Evolutionary conservation across 805 yeast species (phyloP).

Genomic region (Kluyveromyces nonfermentans): DNA sequence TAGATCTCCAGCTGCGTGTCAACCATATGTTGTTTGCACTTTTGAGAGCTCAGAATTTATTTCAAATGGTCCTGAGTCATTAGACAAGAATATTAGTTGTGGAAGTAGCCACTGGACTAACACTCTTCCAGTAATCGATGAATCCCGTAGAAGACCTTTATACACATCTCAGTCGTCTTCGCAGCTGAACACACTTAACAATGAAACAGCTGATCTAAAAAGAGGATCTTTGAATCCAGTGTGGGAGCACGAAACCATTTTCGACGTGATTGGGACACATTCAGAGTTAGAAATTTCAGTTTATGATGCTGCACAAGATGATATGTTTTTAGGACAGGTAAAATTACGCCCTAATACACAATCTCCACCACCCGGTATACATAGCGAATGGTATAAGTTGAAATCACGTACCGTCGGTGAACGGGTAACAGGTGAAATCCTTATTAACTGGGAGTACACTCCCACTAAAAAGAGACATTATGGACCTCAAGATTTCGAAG

Average conservation of each 20-base stretch:
- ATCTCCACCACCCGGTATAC: slow-evolving; percentile 27
- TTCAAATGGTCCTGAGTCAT: slow-evolving; percentile 61
- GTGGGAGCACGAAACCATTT: slow-evolving; percentile 89
- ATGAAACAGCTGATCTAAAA: slow-evolving; percentile 7
- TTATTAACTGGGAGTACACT: slow-evolving; percentile 65
- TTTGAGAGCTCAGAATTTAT: slow-evolving; percentile 88
- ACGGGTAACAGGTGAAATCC: slow-evolving; percentile 66
- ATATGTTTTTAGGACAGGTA: slow-evolving; percentile 79
- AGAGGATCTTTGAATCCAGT: slow-evolving; percentile 43
- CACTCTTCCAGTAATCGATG: slow-evolving; percentile 19
- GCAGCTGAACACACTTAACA: slow-evolving; percentile 28
- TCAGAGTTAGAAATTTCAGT: slow-evolving; percentile 85
- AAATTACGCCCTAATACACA: slow-evolving; percentile 53
- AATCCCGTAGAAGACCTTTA: slow-evolving; percentile 30
- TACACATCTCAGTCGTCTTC: slow-evolving; percentile 39
- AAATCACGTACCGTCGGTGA: slow-evolving; percentile 70
- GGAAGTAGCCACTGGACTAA: slow-evolving; percentile 7
- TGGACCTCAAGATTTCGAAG: slow-evolving; percentile 93
- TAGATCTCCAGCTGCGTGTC: slow-evolving; percentile 41
- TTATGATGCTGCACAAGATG: slow-evolving; percentile 77
- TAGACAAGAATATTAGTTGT: slow-evolving; percentile 19
- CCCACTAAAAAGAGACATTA: slow-evolving; percentile 63
- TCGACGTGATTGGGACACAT: slow-evolving; percentile 80
- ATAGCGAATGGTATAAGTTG: slow-evolving; percentile 66
- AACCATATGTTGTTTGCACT: slow-evolving; percentile 85